Evolutionary conservation across 352 stramenopile genomes (phyloP).

Genomic region (Globisporangium mamillatum): DNA sequence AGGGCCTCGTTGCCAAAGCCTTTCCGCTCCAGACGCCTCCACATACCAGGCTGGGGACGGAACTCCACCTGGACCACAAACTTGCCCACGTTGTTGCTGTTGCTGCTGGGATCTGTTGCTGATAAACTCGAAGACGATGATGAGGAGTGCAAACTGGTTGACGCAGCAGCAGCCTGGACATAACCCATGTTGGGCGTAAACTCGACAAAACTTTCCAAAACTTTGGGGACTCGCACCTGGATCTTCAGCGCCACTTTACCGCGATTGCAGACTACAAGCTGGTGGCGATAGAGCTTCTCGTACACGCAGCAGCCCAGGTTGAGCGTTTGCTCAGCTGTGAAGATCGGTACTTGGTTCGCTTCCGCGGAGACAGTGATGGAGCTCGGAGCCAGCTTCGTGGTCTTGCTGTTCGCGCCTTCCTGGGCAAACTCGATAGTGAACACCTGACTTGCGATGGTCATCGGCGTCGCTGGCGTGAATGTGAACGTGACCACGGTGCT

Average conservation of each 20-base stretch:
- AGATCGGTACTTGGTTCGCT: conserved; percentile 45
- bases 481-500: conserved; percentile 46
- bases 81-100: conserved; percentile 16
- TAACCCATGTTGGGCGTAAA: conserved; percentile 86
- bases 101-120: background rate
- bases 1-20: conserved; percentile 36
- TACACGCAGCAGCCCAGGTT: conserved; percentile 86
- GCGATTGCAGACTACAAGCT: conserved; percentile 81
- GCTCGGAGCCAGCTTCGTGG: conserved; percentile 13
- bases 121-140: background rate
- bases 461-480: conserved; percentile 46
- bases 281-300: conserved; percentile 83
- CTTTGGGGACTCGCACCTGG: conserved; percentile 65
- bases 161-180: conserved; percentile 47
- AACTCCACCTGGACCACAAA: conserved; percentile 79
- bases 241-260: conserved; percentile 87
- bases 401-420: background rate
- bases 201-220: conserved; percentile 59
- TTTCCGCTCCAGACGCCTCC: conserved; percentile 38
- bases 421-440: conserved; percentile 43
- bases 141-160: background rate
- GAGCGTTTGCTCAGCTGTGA: conserved; percentile 31
- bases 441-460: conserved; percentile 28
- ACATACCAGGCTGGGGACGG: conserved; percentile 44
- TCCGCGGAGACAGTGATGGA: conserved; percentile 25